phyloP scores from a whole-genome alignment of 495 filamentous ascomycete genomes.

The Penicillium argentinense region DNA sequence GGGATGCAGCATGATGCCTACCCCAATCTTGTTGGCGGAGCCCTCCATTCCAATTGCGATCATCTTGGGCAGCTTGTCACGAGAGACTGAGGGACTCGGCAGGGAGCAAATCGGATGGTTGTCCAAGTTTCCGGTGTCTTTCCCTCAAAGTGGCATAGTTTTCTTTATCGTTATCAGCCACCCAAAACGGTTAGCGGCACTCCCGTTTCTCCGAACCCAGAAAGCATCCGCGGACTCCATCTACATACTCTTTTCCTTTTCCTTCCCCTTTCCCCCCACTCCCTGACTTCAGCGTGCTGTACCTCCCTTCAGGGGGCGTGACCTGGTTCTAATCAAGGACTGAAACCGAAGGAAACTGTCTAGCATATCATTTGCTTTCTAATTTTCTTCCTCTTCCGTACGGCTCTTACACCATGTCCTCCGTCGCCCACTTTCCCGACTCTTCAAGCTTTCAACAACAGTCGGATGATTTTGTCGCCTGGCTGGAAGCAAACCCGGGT shows the following conservation, averaged over 20 bases:
- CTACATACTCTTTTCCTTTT: constrained; percentile 18
- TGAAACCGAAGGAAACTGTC: not conserved
- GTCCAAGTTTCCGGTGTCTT: too few relatives aligned
- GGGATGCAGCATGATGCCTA: constrained; percentile 87
- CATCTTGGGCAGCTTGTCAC: constrained; percentile 40
- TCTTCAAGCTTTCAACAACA: constrained; percentile 44
- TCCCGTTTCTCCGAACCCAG: constrained; percentile 29
- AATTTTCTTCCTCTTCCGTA: not conserved
- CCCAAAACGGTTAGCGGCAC: constrained; percentile 17
- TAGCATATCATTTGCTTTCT: not conserved
- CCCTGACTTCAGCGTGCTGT: constrained; percentile 6
- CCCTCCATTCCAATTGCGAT: constrained; percentile 94
- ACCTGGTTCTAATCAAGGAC: not conserved
- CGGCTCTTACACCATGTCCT: constrained; percentile 34
- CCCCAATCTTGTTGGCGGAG: constrained; percentile 95
- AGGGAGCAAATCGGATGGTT: not conserved
- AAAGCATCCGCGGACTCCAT: constrained; percentile 15
- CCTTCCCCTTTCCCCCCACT: constrained; percentile 20
- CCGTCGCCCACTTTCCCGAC: constrained; percentile 38
- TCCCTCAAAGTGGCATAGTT: too few relatives aligned
- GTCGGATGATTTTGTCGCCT: constrained; percentile 53
- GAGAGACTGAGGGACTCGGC: not conserved
- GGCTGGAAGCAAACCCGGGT: constrained; percentile 51
- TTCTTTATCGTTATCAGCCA: constrained; percentile 29
- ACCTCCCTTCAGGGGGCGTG: not conserved